phyloP scores from a whole-genome alignment of 116 monocot genomes.

The Posidonia oceanica region DNA sequence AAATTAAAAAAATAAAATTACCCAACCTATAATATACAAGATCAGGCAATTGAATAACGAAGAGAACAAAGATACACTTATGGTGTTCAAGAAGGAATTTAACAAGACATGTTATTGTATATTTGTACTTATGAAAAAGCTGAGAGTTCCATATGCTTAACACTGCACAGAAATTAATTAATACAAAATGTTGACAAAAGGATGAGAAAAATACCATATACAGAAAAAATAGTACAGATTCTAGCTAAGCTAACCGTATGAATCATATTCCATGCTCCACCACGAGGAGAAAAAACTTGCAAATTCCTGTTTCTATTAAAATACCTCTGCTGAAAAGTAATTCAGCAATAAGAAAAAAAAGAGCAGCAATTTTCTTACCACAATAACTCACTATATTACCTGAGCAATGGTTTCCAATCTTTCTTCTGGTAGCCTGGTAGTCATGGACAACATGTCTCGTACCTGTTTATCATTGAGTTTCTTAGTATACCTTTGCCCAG shows the following conservation, averaged over 20 bases:
- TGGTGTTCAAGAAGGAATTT: too few species aligned
- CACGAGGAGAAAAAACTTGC: conserved; percentile 28
- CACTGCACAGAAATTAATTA: too few species aligned
- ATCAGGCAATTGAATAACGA: too few species aligned
- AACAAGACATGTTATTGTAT: too few species aligned
- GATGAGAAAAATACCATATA: too few species aligned
- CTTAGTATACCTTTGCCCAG: conserved; percentile 47
- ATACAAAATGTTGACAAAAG: too few species aligned
- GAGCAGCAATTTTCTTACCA: neutral
- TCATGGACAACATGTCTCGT: conserved; percentile 25
- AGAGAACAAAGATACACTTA: too few species aligned
- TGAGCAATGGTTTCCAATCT: conserved; percentile 31
- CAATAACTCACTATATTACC: conserved; percentile 13
- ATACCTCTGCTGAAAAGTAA: conserved; percentile 49
- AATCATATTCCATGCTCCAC: conserved; percentile 83
- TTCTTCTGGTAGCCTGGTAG: conserved; percentile 38
- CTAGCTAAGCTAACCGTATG: conserved; percentile 34
- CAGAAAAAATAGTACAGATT: neutral
- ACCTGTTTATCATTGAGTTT: conserved; percentile 68
- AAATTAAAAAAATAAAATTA: too few species aligned
- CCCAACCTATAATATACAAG: too few species aligned
- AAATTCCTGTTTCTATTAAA: conserved; percentile 14
- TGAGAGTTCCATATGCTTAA: too few species aligned
- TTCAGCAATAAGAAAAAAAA: neutral
- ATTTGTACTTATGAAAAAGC: too few species aligned